Evolutionary conservation across 202 grass and related monocot genomes (phyloP).

Genomic region (Setaria italica): DNA sequence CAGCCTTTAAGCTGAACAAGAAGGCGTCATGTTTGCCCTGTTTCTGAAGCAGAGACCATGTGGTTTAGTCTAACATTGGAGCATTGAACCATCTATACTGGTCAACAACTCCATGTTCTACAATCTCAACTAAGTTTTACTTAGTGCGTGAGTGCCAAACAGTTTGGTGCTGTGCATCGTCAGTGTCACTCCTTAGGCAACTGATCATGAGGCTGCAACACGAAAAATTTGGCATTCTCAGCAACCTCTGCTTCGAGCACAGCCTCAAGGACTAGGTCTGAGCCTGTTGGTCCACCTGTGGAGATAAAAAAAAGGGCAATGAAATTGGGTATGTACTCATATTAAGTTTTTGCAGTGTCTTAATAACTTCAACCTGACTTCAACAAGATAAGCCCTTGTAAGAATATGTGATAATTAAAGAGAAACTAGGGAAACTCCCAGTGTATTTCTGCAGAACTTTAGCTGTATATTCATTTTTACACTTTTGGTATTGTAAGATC

Average conservation of each 20-base stretch:
- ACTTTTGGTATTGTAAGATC: background rate
- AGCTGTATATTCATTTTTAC: background rate
- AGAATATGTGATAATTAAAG: background rate
- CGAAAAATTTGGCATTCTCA: constrained; percentile 67
- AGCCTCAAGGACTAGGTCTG: constrained; percentile 79
- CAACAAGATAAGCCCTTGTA: no score
- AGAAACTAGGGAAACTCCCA: background rate
- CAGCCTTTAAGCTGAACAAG: background rate
- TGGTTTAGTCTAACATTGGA: background rate
- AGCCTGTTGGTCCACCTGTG: constrained; percentile 70
- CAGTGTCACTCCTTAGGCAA: constrained; percentile 43
- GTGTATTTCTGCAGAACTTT: background rate
- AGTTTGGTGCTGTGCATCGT: background rate
- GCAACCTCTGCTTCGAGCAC: constrained; percentile 85
- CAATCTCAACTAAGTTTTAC: background rate
- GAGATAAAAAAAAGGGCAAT: constrained; percentile 16
- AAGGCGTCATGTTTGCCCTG: background rate
- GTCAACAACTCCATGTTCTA: background rate
- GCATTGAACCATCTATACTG: constrained; percentile 1
- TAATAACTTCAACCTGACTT: background rate
- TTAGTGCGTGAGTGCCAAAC: background rate
- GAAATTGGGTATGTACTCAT: background rate
- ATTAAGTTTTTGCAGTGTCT: background rate
- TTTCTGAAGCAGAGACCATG: background rate
- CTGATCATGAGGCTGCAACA: constrained; percentile 61